Evolutionary conservation across 495 filamentous ascomycete genomes (phyloP).

Genomic region (Friedmanniomyces endolithicus): DNA sequence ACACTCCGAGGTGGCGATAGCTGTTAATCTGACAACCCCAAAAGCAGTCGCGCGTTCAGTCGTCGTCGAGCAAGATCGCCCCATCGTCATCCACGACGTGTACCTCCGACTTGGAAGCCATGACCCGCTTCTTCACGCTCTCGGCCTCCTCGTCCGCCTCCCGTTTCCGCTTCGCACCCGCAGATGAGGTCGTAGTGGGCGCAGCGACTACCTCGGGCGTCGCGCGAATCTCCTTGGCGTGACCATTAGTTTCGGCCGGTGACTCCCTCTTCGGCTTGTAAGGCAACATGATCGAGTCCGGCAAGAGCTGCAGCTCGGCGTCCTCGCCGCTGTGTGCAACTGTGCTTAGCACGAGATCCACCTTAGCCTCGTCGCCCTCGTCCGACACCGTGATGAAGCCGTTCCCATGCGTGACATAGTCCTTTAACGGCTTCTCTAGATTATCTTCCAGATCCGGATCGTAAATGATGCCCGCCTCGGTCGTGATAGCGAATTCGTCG

Average conservation of each 20-base stretch:
- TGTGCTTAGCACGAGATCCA: conserved; percentile 59
- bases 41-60: neutral
- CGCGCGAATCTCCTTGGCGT: neutral
- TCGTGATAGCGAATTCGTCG: conserved; percentile 69
- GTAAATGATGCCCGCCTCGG: conserved; percentile 61
- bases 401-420: conserved; percentile 60
- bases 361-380: conserved; percentile 69
- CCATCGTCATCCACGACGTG: conserved; percentile 13
- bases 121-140: conserved; percentile 11
- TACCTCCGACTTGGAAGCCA: conserved; percentile 3
- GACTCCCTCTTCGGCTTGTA: conserved; percentile 3
- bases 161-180: conserved; percentile 16
- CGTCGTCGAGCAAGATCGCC: conserved; percentile 17
- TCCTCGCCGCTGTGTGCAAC: neutral
- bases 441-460: conserved; percentile 85
- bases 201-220: neutral
- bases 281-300: conserved; percentile 4
- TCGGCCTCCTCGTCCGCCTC: conserved; percentile 11
- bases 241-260: neutral
- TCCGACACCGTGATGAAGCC: conserved; percentile 76
- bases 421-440: conserved; percentile 58
- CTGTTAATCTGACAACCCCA: no score
- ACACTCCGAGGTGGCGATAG: neutral
- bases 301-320: neutral
- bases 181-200: neutral